These are phyloP conservation scores for Phytophthora citricola DNA, from an alignment of 352 stramenopile species.

Conservation along the genomic window DNA sequence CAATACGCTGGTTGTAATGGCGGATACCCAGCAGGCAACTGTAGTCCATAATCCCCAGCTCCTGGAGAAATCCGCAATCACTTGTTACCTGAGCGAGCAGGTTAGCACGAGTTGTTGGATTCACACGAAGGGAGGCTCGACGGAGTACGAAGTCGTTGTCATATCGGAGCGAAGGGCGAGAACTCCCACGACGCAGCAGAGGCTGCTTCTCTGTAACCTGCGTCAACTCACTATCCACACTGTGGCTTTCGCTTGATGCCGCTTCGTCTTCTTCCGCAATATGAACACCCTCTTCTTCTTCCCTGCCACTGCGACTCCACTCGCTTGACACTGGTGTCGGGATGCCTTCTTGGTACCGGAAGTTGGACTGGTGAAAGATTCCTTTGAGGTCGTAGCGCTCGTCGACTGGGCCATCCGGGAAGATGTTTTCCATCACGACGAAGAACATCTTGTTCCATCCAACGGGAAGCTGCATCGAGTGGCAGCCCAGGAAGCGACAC, in stretches of 20 bases:
- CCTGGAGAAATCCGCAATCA: conserved; percentile 85
- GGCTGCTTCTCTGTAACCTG: conserved; percentile 61
- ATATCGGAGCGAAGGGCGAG: conserved; percentile 69
- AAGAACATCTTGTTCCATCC: conserved; percentile 93
- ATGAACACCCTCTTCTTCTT: conserved; percentile 31
- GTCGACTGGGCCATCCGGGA: conserved; percentile 74
- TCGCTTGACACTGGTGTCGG: conserved; percentile 50
- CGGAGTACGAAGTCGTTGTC: conserved; percentile 84
- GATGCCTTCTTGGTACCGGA: conserved; percentile 47
- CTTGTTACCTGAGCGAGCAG: conserved; percentile 82
- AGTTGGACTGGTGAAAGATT: conserved; percentile 78
- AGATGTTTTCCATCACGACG: conserved; percentile 90
- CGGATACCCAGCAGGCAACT: conserved; percentile 84
- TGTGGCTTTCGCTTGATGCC: conserved; percentile 37
- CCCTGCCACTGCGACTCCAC: conserved; percentile 40
- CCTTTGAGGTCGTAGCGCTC: conserved; percentile 89
- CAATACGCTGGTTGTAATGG: conserved; percentile 56
- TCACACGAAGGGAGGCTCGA: conserved; percentile 71
- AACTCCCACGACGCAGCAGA: conserved; percentile 58
- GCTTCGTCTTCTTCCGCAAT: conserved; percentile 34
- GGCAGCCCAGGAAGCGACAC: conserved; percentile 83
- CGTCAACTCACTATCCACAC: conserved; percentile 39
- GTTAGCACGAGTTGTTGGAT: conserved; percentile 74
- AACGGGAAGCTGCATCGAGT: conserved; percentile 90
- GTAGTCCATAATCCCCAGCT: conserved; percentile 91